Percentiles rank a stretch among this genome's conserved stretches.
These are phyloP conservation scores for Aspergillus fructus DNA, from an alignment of 2,329 filamentous ascomycete genomes.

Conservation along the genomic window DNA sequence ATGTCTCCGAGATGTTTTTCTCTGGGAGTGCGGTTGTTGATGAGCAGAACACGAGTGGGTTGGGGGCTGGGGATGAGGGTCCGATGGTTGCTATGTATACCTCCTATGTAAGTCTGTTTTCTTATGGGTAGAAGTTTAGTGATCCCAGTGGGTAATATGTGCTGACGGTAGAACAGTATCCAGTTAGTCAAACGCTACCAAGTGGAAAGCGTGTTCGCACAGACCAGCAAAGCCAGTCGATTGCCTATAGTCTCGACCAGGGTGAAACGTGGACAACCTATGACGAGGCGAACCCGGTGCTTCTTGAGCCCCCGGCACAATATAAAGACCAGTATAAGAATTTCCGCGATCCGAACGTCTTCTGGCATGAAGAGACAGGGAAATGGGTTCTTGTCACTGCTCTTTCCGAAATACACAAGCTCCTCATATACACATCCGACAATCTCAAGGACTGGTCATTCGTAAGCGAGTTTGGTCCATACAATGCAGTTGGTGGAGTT, in stretches of 20 bases:
- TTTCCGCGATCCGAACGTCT: slow-evolving; percentile 64
- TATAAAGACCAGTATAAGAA: slow-evolving; percentile 41
- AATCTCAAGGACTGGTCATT: slow-evolving; percentile 29
- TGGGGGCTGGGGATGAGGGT: slow-evolving; percentile 61
- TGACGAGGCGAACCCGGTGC: slow-evolving; percentile 57
- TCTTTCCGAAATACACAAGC: slow-evolving; percentile 21
- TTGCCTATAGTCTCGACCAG: slow-evolving; percentile 13
- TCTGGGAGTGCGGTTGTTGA: slow-evolving; percentile 61
- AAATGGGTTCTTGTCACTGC: slow-evolving; percentile 24
- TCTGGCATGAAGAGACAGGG: slow-evolving; percentile 23
- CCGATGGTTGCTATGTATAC: slow-evolving; percentile 64
- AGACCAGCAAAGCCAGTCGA: slow-evolving; percentile 14
- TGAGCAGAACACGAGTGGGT: slow-evolving; percentile 63
- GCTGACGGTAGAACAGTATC: slow-evolving; percentile 17
- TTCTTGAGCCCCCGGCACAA: slow-evolving; percentile 48
- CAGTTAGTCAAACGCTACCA: slow-evolving; percentile 19
- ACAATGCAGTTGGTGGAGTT: slow-evolving; percentile 26
- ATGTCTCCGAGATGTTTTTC: slow-evolving; percentile 49
- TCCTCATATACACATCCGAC: slow-evolving; percentile 25
- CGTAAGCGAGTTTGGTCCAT: slow-evolving; percentile 25
- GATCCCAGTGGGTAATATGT: background rate
- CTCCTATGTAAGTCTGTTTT: slow-evolving; percentile 28
- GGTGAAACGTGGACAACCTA: slow-evolving; percentile 43
- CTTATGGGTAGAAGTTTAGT: too few relatives aligned
- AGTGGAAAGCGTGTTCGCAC: slow-evolving; percentile 21